Percentiles rank a stretch among this genome's conserved stretches.
Evolutionary conservation across 164 flowering plant genomes (phyloP).

Genomic region (Houttuynia cordata): DNA sequence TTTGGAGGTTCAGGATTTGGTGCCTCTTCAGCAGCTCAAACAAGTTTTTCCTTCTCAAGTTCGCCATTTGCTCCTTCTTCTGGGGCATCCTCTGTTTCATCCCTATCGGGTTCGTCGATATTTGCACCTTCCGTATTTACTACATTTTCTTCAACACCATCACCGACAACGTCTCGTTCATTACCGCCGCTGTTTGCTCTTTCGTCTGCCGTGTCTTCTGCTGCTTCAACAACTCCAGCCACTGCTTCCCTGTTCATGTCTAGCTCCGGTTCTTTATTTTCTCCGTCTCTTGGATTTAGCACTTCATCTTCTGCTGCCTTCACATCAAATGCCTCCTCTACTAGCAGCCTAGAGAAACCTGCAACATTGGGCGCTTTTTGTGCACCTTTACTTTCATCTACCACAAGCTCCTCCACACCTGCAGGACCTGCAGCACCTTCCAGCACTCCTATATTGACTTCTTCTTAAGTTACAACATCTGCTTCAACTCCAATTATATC

Average conservation of each 20-base stretch:
- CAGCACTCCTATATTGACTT: neutral
- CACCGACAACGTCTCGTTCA: neutral
- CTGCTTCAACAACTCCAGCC: neutral
- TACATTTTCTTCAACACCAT: neutral
- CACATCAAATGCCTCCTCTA: neutral
- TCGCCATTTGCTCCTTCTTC: neutral
- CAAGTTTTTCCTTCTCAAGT: neutral
- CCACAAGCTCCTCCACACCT: neutral
- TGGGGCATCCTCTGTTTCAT: neutral
- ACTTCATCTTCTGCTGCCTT: neutral
- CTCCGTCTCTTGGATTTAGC: neutral
- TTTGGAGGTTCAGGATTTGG: neutral
- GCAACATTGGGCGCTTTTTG: neutral
- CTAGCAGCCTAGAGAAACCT: neutral
- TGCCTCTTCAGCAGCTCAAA: neutral
- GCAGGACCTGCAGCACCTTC: neutral
- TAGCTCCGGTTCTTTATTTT: neutral
- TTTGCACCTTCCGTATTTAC: neutral
- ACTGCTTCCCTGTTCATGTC: neutral
- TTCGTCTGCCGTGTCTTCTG: neutral
- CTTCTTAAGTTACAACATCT: neutral
- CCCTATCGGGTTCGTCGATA: neutral
- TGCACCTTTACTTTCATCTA: neutral
- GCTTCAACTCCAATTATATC: neutral
- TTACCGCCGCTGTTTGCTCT: neutral